Evolutionary conservation across 192 early-diverging fungal species (phyloP), one percentile per base, ranked within the genome.

Genomic region (Martensiomyces pterosporus): DNA sequence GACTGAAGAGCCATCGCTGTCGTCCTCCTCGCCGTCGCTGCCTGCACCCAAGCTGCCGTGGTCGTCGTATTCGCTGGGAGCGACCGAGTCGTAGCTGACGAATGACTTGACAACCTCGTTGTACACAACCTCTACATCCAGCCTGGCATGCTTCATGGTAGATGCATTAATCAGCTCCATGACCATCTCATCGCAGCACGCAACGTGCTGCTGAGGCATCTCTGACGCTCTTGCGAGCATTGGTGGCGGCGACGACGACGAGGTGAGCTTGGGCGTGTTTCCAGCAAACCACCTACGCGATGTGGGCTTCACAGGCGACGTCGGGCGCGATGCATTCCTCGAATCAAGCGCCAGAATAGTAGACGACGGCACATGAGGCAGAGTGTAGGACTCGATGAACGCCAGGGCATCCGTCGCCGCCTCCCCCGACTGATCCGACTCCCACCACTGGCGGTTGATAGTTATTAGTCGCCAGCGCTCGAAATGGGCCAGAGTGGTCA

Each of bases 391-490:
- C 32, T 74, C 70, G 13, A 74, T 51, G 23, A 57, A 55, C 25
- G 26, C 18, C 22, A 74, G 39, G 8, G 63, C 50, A 2, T 66
- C 63, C 19, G 70, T 74, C 0, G 70, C 70, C 9, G 63, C 52
- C 34, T 74, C 63, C 13, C 58, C 47, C 34, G 70, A 55, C 17
- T 54, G 33, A 18, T 63, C 60, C 0, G 60, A 51, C 29, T 55
- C 58, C 72, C 72, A 75, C 72, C 65, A 68, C 42, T 64, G 64
- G 7, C 72, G 60, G 36, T 37, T 55, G 52, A 75, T 67, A 15
- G 37, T 60, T 32, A 75, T 42, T 16, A 68, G 43, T 23, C 61
- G 51, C 72, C 72, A 75, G 42, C 65, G 65, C 65, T 55, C 50
- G 18, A 42, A 54, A 40, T 53, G 56, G 1, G 55, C 48, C 19